Base-by-base conservation (phyloP, 1,284 basidiomycete genomes). In the Irpex sp. region DNA sequence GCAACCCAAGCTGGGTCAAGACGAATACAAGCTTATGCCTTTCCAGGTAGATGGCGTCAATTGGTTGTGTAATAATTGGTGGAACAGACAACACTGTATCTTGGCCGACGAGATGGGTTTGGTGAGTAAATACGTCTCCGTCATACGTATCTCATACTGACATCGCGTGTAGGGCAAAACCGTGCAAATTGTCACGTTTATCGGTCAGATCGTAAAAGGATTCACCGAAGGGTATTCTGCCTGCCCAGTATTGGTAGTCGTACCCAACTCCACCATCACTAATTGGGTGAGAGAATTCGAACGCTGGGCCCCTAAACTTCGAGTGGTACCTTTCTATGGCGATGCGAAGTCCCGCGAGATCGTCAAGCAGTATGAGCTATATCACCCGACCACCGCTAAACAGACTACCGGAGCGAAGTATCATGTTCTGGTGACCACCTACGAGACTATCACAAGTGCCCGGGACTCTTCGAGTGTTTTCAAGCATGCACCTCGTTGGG, bases 41-140 rank as follows among this genome's bases (percentile, higher is more conserved):
- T 97, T 95, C 77, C 93, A 95, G 74, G 82, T 97, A 26, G 89
- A 95, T 59, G 96, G 97, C 4, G 88, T 98, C 65, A 96, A 96
- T 66, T 98, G 96, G 95, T 81, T 98, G 35, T 87, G 87, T 65
- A 84, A 89, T 69, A 95, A 97, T 68, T 95, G 95, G 91, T 93
- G 89, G 85, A 89, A 87, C 67, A 82, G 84, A 53, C 93, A 95
- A 66, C 88, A 90, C 46, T 95, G 92, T 68, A 98, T 98, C 67
- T 83, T 98, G n/a, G 95, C 96, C 2, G 97, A 99, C 72, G 97
- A 98, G 76, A 98, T 99, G 97, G 95, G 94, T 60, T 76, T 96
- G 68, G 92, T 92, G 74, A 64, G 85, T 9, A 2, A 26, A 50
- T 50, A 59, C 35, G 58, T 35, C 11, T 49, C 26, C 39, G 33